Evolutionary conservation across 2,329 filamentous ascomycete species (phyloP), one percentile per base, ranked within the genome.

Genomic region (Aspergillus fijiensis): DNA sequence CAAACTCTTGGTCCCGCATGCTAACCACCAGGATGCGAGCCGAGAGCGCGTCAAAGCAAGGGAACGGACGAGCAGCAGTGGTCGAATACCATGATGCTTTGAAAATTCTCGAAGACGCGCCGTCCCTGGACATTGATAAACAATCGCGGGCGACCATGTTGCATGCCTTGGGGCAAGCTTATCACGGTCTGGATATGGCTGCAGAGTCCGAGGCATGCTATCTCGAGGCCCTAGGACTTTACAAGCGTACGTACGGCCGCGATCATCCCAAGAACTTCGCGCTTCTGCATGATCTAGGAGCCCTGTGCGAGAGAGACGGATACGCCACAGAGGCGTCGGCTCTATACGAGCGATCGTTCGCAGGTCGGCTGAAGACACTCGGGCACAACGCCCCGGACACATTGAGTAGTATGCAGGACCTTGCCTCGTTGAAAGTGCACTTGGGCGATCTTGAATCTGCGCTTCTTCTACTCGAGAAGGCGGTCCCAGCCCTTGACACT

Each of bases 321-420:
- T 72, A 71, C 49, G 67, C 69, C n/a, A 71, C 67, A 3, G 69
- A 72, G 62, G 70, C 70, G 51, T 63, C 70, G 4, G 70, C 69
- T 51, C 53, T 73, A 5, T 72, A 71, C 25, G 70, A 73, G 47
- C 67, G 70, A 21, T 70, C 70, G 33, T 70, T 70, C 39, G 70
- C 70, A 53, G 70, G 70, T 27, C 66, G 70, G 53, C 49, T 72
- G 45, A 71, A 69, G 57, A 69, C 63, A 1, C 63, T 72, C 2
- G 70, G 70, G 11, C 67, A 69, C 27, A 70, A 72, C 55, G 67
- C 68, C 3, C 70, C 70, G 5, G 70, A 73, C n/a, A 73, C 70
- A 1, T 59, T 73, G 25, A 66, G 57, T 45, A 71, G 67, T 51
- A 73, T 72, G 70, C 70, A 72, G 51, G 63, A 70, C 33, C 65